These are phyloP conservation scores for Penicillium sclerotiorum DNA, from an alignment of 2,329 filamentous ascomycete genomes.

Conservation along the genomic window DNA sequence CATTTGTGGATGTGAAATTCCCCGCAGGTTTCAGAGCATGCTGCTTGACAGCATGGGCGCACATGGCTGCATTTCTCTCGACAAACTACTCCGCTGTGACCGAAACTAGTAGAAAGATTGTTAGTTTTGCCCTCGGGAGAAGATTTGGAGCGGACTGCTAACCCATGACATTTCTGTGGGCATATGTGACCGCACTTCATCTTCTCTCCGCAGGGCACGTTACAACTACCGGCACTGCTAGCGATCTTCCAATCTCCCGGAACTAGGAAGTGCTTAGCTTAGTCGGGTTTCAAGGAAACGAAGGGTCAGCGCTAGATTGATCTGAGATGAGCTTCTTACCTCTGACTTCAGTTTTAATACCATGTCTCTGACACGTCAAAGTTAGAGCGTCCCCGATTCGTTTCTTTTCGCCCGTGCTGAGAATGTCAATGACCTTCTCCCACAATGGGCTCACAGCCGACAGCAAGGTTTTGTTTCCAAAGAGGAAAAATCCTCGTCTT, in stretches of 20 bases:
- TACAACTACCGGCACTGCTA: constrained; percentile 57
- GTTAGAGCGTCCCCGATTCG: constrained; percentile 59
- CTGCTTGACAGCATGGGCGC: constrained; percentile 5
- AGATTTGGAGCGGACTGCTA: constrained; percentile 10
- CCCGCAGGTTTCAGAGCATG: constrained; percentile 4
- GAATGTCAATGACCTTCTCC: constrained; percentile 52
- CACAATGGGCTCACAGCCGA: constrained; percentile 54
- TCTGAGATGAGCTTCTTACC: constrained; percentile 27
- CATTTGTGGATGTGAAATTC: constrained; percentile 8
- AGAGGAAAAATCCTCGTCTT: constrained; percentile 77
- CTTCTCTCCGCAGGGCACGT: constrained; percentile 46
- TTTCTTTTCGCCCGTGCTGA: constrained; percentile 31
- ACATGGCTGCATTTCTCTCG: background rate
- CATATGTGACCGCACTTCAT: constrained; percentile 59
- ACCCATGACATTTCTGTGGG: constrained; percentile 56
- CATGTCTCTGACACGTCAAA: constrained; percentile 65
- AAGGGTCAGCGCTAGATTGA: background rate
- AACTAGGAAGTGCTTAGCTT: constrained; percentile 32
- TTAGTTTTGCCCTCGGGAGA: background rate
- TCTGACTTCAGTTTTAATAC: constrained; percentile 53
- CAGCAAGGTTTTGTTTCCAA: constrained; percentile 69
- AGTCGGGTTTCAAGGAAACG: no score
- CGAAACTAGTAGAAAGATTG: background rate
- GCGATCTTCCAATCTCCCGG: constrained; percentile 51
- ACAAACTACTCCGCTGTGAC: background rate